Evolutionary conservation across 164 flowering plant species (phyloP).

Genomic region (Magnolia sinica): DNA sequence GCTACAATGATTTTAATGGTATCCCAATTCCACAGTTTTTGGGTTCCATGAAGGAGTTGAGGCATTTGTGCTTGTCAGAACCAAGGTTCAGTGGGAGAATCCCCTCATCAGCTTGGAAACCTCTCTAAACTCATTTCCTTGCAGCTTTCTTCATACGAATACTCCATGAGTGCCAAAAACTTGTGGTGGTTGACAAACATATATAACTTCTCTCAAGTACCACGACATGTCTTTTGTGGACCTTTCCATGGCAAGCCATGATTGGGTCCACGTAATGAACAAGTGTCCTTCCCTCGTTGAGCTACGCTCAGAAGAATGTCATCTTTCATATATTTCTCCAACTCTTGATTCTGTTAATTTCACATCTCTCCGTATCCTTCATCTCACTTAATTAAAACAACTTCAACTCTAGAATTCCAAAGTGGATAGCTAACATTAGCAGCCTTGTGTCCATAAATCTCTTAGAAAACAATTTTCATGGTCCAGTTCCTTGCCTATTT

Average conservation of each 20-base stretch:
- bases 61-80: background rate
- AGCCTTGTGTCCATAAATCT: background rate
- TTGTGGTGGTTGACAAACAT: conserved; percentile 12
- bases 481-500: conserved; percentile 5
- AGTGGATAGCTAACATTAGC: background rate
- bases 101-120: conserved; percentile 13
- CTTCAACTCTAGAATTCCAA: background rate
- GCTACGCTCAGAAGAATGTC: background rate
- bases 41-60: conserved; percentile 5
- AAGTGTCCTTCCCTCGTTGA: background rate
- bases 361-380: background rate
- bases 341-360: background rate
- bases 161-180: background rate
- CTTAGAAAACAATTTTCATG: background rate
- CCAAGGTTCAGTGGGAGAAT: conserved; percentile 5
- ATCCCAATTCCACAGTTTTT: background rate
- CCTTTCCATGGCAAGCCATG: background rate
- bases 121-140: conserved; percentile 5
- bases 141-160: background rate
- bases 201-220: conserved; percentile 7
- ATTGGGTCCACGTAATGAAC: conserved; percentile 5
- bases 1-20: background rate
- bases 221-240: background rate
- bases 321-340: background rate
- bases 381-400: no score